Evolutionary conservation across 2,329 filamentous ascomycete genomes (phyloP), one percentile per base, ranked within the genome.

Genomic region (Pseudovirgaria hyperparasitica): DNA sequence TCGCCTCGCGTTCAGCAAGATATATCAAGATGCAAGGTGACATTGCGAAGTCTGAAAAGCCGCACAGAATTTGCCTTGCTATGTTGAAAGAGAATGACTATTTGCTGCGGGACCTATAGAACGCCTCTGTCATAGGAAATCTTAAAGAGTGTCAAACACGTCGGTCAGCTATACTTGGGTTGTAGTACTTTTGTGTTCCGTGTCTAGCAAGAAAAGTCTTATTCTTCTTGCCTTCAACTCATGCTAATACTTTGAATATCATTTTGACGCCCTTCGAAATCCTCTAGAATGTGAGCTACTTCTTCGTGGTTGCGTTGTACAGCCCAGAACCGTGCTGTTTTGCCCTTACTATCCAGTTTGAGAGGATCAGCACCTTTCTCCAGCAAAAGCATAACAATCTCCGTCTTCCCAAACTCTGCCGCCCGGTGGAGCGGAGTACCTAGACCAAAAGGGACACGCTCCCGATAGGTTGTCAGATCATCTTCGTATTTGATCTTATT

Each of bases 241-340:
- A n/a, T 9, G 9, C 9, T n/a, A n/a, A 9, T 9, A 24, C 9
- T 9, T 24, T 9, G 13, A 9, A 24, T 24, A 24, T 14, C 13
- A 24, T 9, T 14, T 24, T 13, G n/a, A n/a, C n/a, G n/a, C n/a
- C n/a, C n/a, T n/a, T 14, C 9, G 9, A 13, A 24, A 14, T 9
- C 13, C 9, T 24, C 9, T 9, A 23, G 22, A 23, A 23, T 23
- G 7, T 13, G 11, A 23, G 22, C 22, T 23, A 23, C 11, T 12
- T 12, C 7, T 12, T 8, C 7, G 15, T 23, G 11, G 22, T 23
- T 12, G 7, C 15, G 11, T 12, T 23, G 11, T 13, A 11, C 7
- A 11, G 22, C 22, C 22, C 22, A 23, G 22, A 23, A 23, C n/a
- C 22, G 22, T 23, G 11, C n/a, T 23, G 22, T 23, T 12, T 23